Evolutionary conservation across 305 asterid genomes (phyloP), one percentile per base, ranked within the genome.

Genomic region (Nicotiana rustica): DNA sequence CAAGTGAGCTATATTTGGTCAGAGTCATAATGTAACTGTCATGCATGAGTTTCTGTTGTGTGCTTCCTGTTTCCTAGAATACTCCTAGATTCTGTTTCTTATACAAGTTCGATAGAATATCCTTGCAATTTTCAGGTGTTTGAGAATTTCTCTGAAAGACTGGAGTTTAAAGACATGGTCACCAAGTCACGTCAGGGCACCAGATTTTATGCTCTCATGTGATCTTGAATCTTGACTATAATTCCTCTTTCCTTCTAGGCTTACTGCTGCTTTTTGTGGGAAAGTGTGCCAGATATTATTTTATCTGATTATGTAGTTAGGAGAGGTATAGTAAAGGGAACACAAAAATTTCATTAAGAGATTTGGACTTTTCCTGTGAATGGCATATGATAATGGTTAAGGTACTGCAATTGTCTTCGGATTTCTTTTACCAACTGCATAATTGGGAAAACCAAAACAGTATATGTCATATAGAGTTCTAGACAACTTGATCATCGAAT

Each of bases 31-130:
- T 71, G 61, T 67, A 71, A 19, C 38, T 2, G 1, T 71, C 59
- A 71, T 44, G 61, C 13, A 0, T 44, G 78, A 6, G 78, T 47
- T 19, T 70, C 78, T 47, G 78, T 71, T 47, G 19, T 70, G 78
- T 71, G 61, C 19, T 13, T 47, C 61, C 13, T 71, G 38, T 15
- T 71, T 71, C 3, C 41, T 21, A 47, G 0, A 9, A 71, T 6
- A 71, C 21, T 71, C 18, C 1, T 70, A 9, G 10, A 41, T 70
- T 70, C n/a, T 10, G 10, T 10, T 70, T 70, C 44, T 70, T 0
- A 10, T 21, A 71, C 78, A 44, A 71, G 61, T 19, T 44, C 0
- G 38, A 15, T 10, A 5, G 35, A 41, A 52, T 41, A 18, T 69
- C 77, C 59, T 38, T 71, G 38, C 31, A 19, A 5, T 4, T 8